A percentile compares a stretch with the other conserved stretches of the same genome.
These are phyloP conservation scores for Ogataea nitratoaversa DNA, from an alignment of 805 yeast species.

Conservation along the genomic window DNA sequence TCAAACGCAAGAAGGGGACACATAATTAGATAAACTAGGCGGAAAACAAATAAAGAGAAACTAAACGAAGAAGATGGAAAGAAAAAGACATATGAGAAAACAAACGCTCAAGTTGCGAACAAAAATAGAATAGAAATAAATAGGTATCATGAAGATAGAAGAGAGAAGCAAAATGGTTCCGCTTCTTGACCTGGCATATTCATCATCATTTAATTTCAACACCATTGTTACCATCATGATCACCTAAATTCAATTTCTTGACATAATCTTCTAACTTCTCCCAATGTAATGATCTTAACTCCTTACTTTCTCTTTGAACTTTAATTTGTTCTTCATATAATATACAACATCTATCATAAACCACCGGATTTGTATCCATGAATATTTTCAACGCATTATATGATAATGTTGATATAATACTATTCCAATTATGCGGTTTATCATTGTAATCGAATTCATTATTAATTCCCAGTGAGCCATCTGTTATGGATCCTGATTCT, in stretches of 20 bases:
- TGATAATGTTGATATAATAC: conserved; percentile 87
- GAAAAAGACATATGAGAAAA: background rate
- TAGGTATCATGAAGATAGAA: too few relatives aligned
- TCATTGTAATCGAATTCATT: conserved; percentile 35
- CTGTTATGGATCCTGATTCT: background rate
- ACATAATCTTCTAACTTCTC: conserved; percentile 61
- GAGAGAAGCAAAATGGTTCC: too few relatives aligned
- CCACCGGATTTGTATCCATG: conserved; percentile 85
- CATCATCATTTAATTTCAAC: conserved; percentile 42
- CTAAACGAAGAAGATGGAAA: background rate
- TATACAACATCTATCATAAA: conserved; percentile 91
- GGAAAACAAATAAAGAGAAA: background rate
- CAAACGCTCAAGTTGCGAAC: too few relatives aligned
- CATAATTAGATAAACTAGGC: background rate
- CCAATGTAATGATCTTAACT: conserved; percentile 68
- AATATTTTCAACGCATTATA: conserved; percentile 87
- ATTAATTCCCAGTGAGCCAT: background rate
- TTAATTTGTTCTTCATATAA: conserved; percentile 75
- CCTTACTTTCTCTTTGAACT: conserved; percentile 63
- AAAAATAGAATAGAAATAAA: too few relatives aligned
- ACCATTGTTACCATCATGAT: conserved; percentile 41
- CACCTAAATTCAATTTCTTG: conserved; percentile 27
- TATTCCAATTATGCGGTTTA: conserved; percentile 75
- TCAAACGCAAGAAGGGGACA: too few relatives aligned
- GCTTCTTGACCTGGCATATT: background rate